phyloP scores from a whole-genome alignment of 2,329 filamentous ascomycete species.

The Apiospora rasikravindrae region DNA sequence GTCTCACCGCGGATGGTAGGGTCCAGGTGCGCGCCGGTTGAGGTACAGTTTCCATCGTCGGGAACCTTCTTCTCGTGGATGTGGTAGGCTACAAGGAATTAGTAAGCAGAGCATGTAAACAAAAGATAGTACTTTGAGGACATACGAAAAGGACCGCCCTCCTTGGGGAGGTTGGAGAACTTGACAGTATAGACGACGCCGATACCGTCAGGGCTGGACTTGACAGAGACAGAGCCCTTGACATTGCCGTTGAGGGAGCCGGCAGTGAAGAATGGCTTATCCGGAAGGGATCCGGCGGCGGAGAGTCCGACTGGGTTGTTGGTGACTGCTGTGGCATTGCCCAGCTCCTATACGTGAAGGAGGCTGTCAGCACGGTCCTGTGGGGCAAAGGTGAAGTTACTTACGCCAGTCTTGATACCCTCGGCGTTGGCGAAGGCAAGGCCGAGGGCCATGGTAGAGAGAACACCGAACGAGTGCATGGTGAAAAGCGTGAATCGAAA shows the following conservation, averaged over 20 bases:
- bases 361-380: background rate
- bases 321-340: constrained; percentile 55
- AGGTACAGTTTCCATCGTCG: constrained; percentile 72
- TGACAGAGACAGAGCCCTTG: constrained; percentile 56
- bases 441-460: constrained; percentile 36
- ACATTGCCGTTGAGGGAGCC: constrained; percentile 57
- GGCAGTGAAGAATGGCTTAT: constrained; percentile 55
- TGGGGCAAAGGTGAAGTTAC: background rate
- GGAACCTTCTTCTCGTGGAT: constrained; percentile 71
- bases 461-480: constrained; percentile 31
- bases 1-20: constrained; percentile 69
- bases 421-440: constrained; percentile 37
- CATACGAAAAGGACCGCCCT: constrained; percentile 65
- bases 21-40: constrained; percentile 71
- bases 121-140: background rate
- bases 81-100: constrained; percentile 65
- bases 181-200: constrained; percentile 61
- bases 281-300: constrained; percentile 63
- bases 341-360: constrained; percentile 32
- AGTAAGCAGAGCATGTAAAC: constrained; percentile 11
- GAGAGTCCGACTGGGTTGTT: constrained; percentile 61
- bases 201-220: constrained; percentile 51
- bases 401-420: constrained; percentile 26
- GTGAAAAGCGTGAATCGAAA: constrained; percentile 14
- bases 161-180: constrained; percentile 63